Evolutionary conservation across 2,329 filamentous ascomycete species (phyloP), one percentile per base, ranked within the genome.

Genomic region (Ceratocystis harringtonii): DNA sequence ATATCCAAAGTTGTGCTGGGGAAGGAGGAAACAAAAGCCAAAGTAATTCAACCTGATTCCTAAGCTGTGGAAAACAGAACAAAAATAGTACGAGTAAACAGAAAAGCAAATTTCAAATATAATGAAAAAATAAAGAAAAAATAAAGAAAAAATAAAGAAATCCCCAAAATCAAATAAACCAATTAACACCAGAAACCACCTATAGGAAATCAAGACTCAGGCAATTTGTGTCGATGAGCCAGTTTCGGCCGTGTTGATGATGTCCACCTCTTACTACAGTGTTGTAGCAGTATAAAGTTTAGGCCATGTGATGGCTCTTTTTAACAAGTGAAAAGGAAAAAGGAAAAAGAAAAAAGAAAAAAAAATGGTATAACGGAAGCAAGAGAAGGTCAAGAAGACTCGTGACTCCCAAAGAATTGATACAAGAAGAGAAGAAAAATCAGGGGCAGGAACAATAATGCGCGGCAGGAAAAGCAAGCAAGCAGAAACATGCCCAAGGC

Each of bases 381-480:
- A 69, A 72, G 74, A 65, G 63, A 69, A 69, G 36, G 0, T 41
- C 36, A 41, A 12, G 12, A 41, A 15, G 36, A 41, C 36, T 41
- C 36, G 0, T 15, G 61, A 50, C 41, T 67, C 68, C 65, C 67
- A 71, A 72, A 68, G 67, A 66, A 65, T 62, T 52, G 41, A 62
- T 65, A 70, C 66, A 68, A 62, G 68, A 57, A 65, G 66, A 68
- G 50, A 67, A 69, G 66, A 68, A 71, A 69, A 71, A 71, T 69
- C 65, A 36, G 12, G 15, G 17, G 60, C 36, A 69, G 71, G 74
- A 65, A 68, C 70, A 67, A 70, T 72, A 70, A 72, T 71, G 71
- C 41, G 30, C 48, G 48, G 48, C 48, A 12, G 22, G 19, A 52
- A 52, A 52, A 10, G 36, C 36, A 41, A 15, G 12, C 36, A 41